Base-by-base conservation (phyloP, 495 filamentous ascomycete species). In the Alectoria sarmentosa region DNA sequence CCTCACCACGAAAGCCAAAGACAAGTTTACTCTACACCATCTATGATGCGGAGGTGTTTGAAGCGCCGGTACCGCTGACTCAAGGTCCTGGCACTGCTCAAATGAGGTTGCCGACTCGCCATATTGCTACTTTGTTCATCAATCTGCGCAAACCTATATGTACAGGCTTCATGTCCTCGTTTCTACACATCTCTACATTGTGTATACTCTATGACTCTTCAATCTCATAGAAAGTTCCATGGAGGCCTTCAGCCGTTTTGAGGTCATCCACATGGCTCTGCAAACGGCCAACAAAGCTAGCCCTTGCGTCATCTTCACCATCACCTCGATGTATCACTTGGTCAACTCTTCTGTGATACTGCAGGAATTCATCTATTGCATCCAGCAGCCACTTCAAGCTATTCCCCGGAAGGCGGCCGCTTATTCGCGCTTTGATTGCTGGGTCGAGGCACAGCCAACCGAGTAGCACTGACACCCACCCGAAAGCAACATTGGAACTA, bases 381-480 rank as follows among this genome's bases (percentile, higher is more conserved):
- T 84, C 83, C n/a, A 94, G 72, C 28, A 96, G 74, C 23, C 83
- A 75, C 19, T 78, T 72, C 5, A 96, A 75, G 17, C 78, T 87
- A 52, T 80, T 80, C 10, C 84, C 81, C 3, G 83, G 82, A 54
- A 90, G 78, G 36, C 75, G 78, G 9, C 66, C 62, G 30, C 76
- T 76, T 36, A 92, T 78, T 28, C 78, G 73, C 34, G 74, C 71
- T 41, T 82, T 74, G 17, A 84, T 83, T 37, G 78, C 76, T 17
- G 70, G 57, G 59, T 85, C 76, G 26, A 92, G 77, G 71, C 88
- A 91, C 21, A 97, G 79, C 58, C 88, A 90, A 36, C 90, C 88
- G 15, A 99, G 77, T 5, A 97, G 78, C 7, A 98, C 85, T 1
- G 93, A 86, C 49, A 99, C 80, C 70, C 96, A 99, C 36, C 95